Base-by-base conservation (phyloP, 768 basidiomycete genomes). In the Kwoniella mangroviensis region DNA sequence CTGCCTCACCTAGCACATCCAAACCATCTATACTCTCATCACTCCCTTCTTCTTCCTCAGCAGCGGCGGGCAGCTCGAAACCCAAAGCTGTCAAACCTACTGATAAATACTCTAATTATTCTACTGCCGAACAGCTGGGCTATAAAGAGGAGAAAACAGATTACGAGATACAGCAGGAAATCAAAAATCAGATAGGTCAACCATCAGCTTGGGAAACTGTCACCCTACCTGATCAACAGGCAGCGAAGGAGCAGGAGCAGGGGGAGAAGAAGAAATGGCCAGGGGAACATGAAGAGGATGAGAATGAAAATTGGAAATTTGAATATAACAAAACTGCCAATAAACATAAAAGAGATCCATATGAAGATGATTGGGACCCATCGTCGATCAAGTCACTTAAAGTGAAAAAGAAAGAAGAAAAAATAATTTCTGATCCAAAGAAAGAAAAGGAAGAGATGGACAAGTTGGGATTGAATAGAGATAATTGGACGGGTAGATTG, bases 301-400 rank as follows among this genome's bases (percentile, higher is more conserved):
- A 78, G 13, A 70, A 71, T 4, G 76, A 76, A 21, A 74, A 65
- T 9, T 74, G 63, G 22, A 84, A 52, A 85, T 87, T 80, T 26
- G 86, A 85, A 45, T 90, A 89, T 51, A 88, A 89, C 65, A 79
- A 87, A 54, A 83, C 81, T 0, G 82, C 85, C 0, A 91, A 90
- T 5, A 92, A 90, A 15, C 90, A 92, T 41, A 42, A 15, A 19
- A 79, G 87, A 54, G 83, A 81, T 1, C 82, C 85, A 0, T 91
- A 90, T 7, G 92, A 90, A 13, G 90, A 92, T 74, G 87, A 92
- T 34, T 95, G 92, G 73, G 93, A 96, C 80, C 91, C 91, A 3
- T 90, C 89, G 0, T 76, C 88, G 22, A 84, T 88, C 40, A 87
- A 92, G 75, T 89, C 89, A 79, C 72, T 81, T 53, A 83, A 84